Evolutionary conservation across 345 rosid genomes (phyloP).

Genomic region (Clausena lansium): DNA sequence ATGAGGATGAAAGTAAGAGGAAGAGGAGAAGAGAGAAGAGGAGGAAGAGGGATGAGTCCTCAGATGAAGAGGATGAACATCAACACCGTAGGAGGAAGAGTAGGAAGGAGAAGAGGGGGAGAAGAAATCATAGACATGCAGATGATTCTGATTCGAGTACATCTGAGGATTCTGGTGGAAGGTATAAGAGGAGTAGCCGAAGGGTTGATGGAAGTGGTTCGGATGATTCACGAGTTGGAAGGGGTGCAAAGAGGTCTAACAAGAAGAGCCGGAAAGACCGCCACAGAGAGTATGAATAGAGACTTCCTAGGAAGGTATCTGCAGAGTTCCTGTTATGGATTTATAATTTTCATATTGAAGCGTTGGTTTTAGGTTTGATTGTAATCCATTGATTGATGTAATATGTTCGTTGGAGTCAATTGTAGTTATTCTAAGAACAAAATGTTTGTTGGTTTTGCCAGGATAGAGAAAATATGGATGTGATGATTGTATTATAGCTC

Average conservation of each 20-base stretch:
- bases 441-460: too few species aligned
- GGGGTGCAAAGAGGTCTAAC: slow-evolving; percentile 49
- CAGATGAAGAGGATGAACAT: slow-evolving; percentile 35
- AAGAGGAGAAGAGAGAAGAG: slow-evolving; percentile 62
- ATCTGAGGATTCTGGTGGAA: slow-evolving; percentile 38
- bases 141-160: slow-evolving; percentile 44
- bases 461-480: too few species aligned
- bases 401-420: too few species aligned
- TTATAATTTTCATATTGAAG: background rate
- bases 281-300: slow-evolving; percentile 36
- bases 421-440: too few species aligned
- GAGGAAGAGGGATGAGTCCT: slow-evolving; percentile 53
- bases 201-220: slow-evolving; percentile 43
- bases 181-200: slow-evolving; percentile 48
- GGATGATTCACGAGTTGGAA: slow-evolving; percentile 57
- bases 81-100: slow-evolving; percentile 33
- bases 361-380: too few species aligned
- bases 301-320: slow-evolving; percentile 12
- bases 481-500: too few species aligned
- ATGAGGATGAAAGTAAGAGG: slow-evolving; percentile 47
- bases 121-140: slow-evolving; percentile 38
- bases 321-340: background rate
- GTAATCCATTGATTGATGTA: too few species aligned
- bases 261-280: slow-evolving; percentile 63
- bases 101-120: slow-evolving; percentile 46